Percentiles rank a stretch among this genome's conserved stretches.
These are phyloP conservation scores for Glycine soja DNA, from an alignment of 306 rosid species.

Conservation along the genomic window DNA sequence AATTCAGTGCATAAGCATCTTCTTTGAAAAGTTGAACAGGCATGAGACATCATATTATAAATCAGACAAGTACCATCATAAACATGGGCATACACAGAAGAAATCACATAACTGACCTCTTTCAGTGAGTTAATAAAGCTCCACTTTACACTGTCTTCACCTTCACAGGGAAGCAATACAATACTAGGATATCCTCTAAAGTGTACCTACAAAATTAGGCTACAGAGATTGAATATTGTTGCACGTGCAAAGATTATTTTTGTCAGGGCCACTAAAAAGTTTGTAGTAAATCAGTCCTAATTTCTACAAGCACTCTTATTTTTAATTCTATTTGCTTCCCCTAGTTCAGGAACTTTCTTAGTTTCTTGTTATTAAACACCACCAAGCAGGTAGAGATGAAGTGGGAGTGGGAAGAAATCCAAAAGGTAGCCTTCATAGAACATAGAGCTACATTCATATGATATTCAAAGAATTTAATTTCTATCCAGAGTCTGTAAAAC, in stretches of 20 bases:
- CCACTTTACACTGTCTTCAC: constrained; percentile 92
- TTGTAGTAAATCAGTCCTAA: constrained; percentile 13
- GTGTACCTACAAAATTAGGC: constrained; percentile 69
- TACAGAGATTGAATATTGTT: constrained; percentile 35
- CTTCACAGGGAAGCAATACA: constrained; percentile 85
- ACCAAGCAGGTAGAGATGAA: neutral
- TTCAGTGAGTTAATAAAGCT: constrained; percentile 91
- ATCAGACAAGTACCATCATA: constrained; percentile 33
- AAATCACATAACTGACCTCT: constrained; percentile 67
- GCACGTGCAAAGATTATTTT: neutral
- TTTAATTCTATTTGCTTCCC: neutral
- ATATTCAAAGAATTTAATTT: constrained; percentile 18
- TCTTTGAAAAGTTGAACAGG: neutral
- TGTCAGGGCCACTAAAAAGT: neutral
- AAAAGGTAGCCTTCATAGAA: neutral
- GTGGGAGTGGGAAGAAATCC: constrained; percentile 31
- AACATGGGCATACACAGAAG: neutral
- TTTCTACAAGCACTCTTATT: neutral
- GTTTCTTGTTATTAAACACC: neutral
- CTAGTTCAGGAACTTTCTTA: constrained; percentile 30
- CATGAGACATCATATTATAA: constrained; percentile 10
- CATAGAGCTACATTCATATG: constrained; percentile 15
- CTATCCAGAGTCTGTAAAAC: neutral
- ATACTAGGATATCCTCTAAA: constrained; percentile 89
- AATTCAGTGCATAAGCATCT: constrained; percentile 12